These are phyloP conservation scores for Phialocephala sp. DNA, from an alignment of 2,329 filamentous ascomycete genomes.

Conservation along the genomic window DNA sequence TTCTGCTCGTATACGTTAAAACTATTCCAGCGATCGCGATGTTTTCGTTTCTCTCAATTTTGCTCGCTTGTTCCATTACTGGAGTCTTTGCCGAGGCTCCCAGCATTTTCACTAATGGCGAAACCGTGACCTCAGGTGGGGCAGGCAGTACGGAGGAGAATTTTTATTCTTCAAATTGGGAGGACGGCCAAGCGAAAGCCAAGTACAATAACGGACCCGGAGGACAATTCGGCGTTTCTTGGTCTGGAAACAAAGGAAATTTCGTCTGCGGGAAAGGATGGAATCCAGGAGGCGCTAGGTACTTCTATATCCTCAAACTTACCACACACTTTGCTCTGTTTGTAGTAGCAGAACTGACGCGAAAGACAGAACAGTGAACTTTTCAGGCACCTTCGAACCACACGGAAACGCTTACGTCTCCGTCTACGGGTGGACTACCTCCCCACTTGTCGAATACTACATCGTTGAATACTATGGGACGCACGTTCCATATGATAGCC, in stretches of 20 bases:
- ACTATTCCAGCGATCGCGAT: not conserved
- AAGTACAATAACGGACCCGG: slow-evolving; percentile 11
- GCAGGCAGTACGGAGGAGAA: not conserved
- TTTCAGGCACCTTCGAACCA: slow-evolving; percentile 1
- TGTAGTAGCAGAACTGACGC: not conserved
- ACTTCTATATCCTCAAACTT: not conserved
- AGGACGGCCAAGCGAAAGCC: not conserved
- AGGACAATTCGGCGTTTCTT: slow-evolving; percentile 7
- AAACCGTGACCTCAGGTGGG: not conserved
- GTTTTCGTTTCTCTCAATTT: slow-evolving; percentile 3
- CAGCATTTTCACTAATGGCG: not conserved
- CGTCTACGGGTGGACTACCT: slow-evolving; percentile 7
- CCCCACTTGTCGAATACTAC: slow-evolving; percentile 14
- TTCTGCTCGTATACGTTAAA: not conserved
- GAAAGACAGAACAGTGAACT: not conserved
- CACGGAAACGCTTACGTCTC: slow-evolving; percentile 5
- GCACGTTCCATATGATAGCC: not conserved
- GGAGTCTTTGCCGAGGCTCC: not conserved
- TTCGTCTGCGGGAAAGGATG: slow-evolving; percentile 16
- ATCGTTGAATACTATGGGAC: slow-evolving; percentile 4
- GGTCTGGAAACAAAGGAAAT: slow-evolving; percentile 16
- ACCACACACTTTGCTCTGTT: not conserved
- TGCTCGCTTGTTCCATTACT: not conserved
- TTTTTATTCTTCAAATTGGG: slow-evolving; percentile 13
- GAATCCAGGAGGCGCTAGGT: slow-evolving; percentile 12